phyloP scores from a whole-genome alignment of 805 yeast species.

The Starmerella asiatica region DNA sequence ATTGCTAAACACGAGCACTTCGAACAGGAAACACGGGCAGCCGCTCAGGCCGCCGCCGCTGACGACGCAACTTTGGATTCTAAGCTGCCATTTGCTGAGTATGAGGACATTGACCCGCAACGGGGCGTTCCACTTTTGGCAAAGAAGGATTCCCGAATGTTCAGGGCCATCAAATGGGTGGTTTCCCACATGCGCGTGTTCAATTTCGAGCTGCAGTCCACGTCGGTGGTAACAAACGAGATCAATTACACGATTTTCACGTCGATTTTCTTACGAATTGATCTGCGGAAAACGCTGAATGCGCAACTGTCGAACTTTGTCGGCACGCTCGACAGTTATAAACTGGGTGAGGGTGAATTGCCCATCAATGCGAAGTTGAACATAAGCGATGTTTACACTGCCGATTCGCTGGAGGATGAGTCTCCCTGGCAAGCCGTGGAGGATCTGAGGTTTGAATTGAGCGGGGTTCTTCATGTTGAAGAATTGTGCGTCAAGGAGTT shows the following conservation, averaged over 20 bases:
- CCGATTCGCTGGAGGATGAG: slow-evolving; percentile 22
- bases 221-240: slow-evolving; percentile 21
- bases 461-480: slow-evolving; percentile 25
- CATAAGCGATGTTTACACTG: slow-evolving; percentile 24
- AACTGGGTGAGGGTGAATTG: slow-evolving; percentile 22
- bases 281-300: slow-evolving; percentile 23
- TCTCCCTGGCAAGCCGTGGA: slow-evolving; percentile 26
- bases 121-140: slow-evolving; percentile 18
- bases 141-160: slow-evolving; percentile 1
- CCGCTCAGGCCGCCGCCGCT: neutral
- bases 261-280: slow-evolving; percentile 21
- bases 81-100: neutral
- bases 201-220: slow-evolving; percentile 21
- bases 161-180: slow-evolving; percentile 17
- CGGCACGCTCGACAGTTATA: slow-evolving; percentile 27
- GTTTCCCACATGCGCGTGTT: slow-evolving; percentile 20
- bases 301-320: slow-evolving; percentile 21
- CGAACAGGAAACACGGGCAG: slow-evolving; percentile 1
- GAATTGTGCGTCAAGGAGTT: slow-evolving; percentile 26
- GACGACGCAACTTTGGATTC: neutral
- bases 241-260: slow-evolving; percentile 24
- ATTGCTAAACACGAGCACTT: slow-evolving; percentile 8
- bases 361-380: slow-evolving; percentile 22
- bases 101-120: neutral
- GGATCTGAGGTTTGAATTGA: slow-evolving; percentile 21